Base-by-base conservation (phyloP, 2,329 filamentous ascomycete genomes). In the Xylariaceae sp. region DNA sequence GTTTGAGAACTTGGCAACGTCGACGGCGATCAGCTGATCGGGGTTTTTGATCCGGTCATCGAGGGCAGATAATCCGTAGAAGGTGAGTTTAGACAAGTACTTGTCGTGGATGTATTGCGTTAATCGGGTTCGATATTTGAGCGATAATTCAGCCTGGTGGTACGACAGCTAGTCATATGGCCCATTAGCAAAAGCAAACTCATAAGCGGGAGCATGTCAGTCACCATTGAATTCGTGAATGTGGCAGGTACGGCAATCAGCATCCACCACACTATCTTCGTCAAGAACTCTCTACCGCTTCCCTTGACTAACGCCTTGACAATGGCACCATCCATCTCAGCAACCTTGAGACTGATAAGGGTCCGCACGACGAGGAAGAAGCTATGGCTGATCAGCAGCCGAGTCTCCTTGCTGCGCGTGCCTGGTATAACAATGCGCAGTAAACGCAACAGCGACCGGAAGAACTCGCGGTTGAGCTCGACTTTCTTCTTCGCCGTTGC, bases 21-120 rank as follows among this genome's bases (percentile, higher is more conserved):
- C 93, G 19, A 97, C 91, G 0, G 91, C 93, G 55, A 98, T 95
- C 33, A 98, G 78, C 67, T 98, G 93, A 61, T 98, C 93, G 3
- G 93, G 89, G 60, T 98, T 98, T 73, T 96, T 95, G 75, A 98
- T 95, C 60, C 93, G 82, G 62, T 98, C 93, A 57, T 98, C 93
- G 28, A 98, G 75, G 0, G 93, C 89, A 1, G 90, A 94, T 39
- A 98, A 85, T 3, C 89, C 90, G 64, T 98, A 98, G 64, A 97
- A 98, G 1, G 91, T 97, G 79, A 98, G 86, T 45, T 95, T 87
- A n/a, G 87, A 90, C 12, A 98, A 78, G 64, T 98, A 98, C 62
- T 90, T 88, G 63, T 94, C 87, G 68, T 98, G 93, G 38, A 98
- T 93, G 62, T 90, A 75, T 58, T 93, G 86, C n/a, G 93, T 98